phyloP scores from a whole-genome alignment of 495 filamentous ascomycete genomes.

The Annulohypoxylon nitens region DNA sequence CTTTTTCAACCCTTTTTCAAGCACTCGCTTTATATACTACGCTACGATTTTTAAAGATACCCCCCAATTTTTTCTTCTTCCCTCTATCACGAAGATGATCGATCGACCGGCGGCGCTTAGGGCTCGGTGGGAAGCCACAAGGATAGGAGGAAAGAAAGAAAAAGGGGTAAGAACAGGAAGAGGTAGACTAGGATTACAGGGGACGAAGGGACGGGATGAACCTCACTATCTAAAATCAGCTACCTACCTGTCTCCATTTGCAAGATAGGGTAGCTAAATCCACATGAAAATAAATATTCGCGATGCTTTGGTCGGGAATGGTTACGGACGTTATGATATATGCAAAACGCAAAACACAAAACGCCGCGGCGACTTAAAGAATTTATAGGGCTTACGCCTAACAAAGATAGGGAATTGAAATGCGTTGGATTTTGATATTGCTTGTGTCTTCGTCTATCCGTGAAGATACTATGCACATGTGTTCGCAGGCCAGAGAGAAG shows the following conservation, averaged over 20 bases:
- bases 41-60: neutral
- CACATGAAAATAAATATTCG: neutral
- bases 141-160: neutral
- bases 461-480: neutral
- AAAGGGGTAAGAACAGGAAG: neutral
- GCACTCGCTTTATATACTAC: conserved; percentile 1
- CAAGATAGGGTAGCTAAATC: neutral
- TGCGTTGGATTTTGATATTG: neutral
- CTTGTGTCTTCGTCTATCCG: no score
- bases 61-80: neutral
- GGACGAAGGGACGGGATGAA: neutral
- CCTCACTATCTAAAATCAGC: neutral
- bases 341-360: neutral
- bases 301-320: neutral
- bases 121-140: neutral
- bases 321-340: conserved; percentile 1
- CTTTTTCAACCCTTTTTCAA: no score
- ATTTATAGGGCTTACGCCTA: conserved; percentile 12
- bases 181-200: neutral
- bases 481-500: neutral
- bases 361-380: neutral
- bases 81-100: neutral
- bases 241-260: neutral
- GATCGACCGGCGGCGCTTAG: neutral
- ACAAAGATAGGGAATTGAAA: neutral